These are phyloP conservation scores for carrot (Daucus carota) DNA, from an alignment of 129 eudicot genomes.

Conservation along the genomic window DNA sequence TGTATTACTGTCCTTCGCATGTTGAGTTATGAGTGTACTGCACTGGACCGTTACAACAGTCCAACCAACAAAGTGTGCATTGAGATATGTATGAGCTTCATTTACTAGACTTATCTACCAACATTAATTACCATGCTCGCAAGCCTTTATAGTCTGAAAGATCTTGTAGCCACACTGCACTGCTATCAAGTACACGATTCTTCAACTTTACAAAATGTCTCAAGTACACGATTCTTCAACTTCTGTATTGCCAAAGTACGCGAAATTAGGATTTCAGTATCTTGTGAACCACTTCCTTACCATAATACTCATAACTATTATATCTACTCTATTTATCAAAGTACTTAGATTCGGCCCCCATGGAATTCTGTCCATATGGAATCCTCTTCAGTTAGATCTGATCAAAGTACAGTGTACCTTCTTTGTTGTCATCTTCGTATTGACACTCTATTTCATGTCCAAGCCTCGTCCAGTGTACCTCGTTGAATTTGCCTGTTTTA, in stretches of 20 bases:
- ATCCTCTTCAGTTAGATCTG: background rate
- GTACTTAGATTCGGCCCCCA: background rate
- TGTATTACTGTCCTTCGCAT: background rate
- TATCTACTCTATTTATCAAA: background rate
- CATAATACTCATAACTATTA: background rate
- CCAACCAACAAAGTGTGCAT: slow-evolving; percentile 3
- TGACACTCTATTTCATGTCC: background rate
- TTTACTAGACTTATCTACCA: background rate
- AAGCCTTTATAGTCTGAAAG: background rate
- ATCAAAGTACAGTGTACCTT: background rate
- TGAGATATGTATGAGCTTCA: background rate
- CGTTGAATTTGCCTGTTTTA: background rate
- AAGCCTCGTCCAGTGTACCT: background rate
- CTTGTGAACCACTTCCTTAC: background rate
- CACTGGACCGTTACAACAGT: background rate
- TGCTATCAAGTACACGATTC: background rate
- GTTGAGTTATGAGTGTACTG: background rate
- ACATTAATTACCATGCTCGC: background rate
- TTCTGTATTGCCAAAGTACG: background rate
- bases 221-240: background rate
- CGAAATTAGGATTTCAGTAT: background rate
- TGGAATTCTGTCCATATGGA: background rate
- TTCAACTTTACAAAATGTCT: background rate
- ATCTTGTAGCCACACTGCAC: background rate
- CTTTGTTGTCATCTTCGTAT: background rate